Conservation (phyloP, 2,329 filamentous ascomycete genomes). For the Davidsoniella eucalypti region DNA sequence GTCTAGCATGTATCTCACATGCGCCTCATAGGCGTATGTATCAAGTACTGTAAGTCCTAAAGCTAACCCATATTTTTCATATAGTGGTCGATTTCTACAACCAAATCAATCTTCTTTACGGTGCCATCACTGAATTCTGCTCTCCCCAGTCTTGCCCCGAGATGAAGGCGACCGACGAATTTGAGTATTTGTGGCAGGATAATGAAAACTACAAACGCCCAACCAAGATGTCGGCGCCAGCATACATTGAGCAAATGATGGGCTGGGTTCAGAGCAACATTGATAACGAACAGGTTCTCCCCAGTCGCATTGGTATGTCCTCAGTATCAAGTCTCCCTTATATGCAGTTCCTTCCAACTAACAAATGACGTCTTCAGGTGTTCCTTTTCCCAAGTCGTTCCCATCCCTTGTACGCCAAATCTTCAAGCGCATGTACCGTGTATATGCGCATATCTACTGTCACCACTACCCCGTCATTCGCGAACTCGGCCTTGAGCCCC, state of each 20-base stretch:
- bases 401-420: slow-evolving; percentile 78
- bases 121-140: slow-evolving; percentile 97
- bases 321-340: neutral
- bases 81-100: slow-evolving; percentile 99
- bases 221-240: slow-evolving; percentile 93
- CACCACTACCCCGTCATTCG: slow-evolving; percentile 97
- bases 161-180: slow-evolving; percentile 99
- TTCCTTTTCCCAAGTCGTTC: slow-evolving; percentile 90
- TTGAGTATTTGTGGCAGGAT: slow-evolving; percentile 99
- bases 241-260: slow-evolving; percentile 97
- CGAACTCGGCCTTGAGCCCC: slow-evolving; percentile 85
- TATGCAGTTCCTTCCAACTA: slow-evolving; percentile 8
- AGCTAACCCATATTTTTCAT: slow-evolving; percentile 16
- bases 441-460: slow-evolving; percentile 99
- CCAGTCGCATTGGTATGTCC: slow-evolving; percentile 64
- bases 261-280: slow-evolving; percentile 89
- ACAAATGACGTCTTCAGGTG: slow-evolving; percentile 34
- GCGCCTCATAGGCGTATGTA: neutral
- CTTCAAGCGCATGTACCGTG: slow-evolving; percentile 96
- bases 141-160: slow-evolving; percentile 92
- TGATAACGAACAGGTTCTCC: slow-evolving; percentile 88
- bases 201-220: slow-evolving; percentile 84
- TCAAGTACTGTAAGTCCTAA: neutral
- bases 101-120: slow-evolving; percentile 97
- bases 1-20: slow-evolving; percentile 16